These are phyloP conservation scores for Phytophthora rubi DNA, from an alignment of 352 stramenopile genomes.

Conservation along the genomic window DNA sequence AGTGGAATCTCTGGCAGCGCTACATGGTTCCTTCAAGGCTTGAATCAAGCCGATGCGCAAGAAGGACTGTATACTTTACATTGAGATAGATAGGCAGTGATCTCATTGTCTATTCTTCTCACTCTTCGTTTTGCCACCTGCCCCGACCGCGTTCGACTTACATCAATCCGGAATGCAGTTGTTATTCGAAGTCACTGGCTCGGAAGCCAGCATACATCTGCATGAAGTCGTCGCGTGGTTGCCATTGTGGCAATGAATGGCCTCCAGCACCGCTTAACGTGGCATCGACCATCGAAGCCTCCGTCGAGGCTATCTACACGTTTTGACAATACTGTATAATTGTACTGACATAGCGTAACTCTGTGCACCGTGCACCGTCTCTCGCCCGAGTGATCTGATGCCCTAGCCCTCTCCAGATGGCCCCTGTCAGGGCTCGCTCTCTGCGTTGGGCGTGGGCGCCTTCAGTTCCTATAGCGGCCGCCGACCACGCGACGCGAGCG, in stretches of 20 bases:
- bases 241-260: neutral
- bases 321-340: too few species aligned
- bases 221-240: neutral
- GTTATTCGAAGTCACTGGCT: neutral
- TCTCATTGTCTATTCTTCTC: too few species aligned
- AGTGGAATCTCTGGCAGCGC: too few species aligned
- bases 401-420: neutral
- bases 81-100: too few species aligned
- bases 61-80: too few species aligned
- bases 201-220: neutral
- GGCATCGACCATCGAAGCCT: neutral
- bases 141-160: too few species aligned
- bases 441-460: slow-evolving; percentile 1
- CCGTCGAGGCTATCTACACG: too few species aligned
- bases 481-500: slow-evolving; percentile 4
- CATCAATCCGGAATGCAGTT: too few species aligned
- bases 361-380: neutral
- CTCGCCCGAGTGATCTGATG: neutral
- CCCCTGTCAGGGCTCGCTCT: slow-evolving; percentile 14
- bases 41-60: too few species aligned
- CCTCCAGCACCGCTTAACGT: neutral
- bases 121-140: too few species aligned
- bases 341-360: neutral
- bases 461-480: slow-evolving; percentile 20
- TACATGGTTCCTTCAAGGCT: too few species aligned